Evolutionary conservation across 768 basidiomycete species (phyloP), one percentile per base, ranked within the genome.

Genomic region (Lactarius quietus): DNA sequence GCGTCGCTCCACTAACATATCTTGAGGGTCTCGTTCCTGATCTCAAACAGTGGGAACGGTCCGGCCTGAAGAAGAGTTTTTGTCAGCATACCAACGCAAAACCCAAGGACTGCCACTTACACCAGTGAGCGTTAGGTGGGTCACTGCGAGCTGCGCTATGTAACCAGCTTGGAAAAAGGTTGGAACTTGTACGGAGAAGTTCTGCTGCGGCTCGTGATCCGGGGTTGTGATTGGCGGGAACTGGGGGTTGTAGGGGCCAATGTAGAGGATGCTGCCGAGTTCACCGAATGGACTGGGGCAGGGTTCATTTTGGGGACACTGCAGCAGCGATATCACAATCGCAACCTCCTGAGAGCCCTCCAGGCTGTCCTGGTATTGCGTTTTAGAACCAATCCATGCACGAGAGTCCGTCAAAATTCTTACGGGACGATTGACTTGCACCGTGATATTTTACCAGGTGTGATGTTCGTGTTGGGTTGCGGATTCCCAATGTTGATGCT

Each of bases 371-470:
- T 76, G 59, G 17, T 9, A n/a, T 31, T n/a, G 33, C 5, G 41
- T 23, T 26, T 9, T 41, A 26, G 14, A 14, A 48, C 52, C 20
- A 10, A 51, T 29, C 14, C 29, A 48, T 33, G 26, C 53, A 15
- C 26, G 6, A 35, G 20, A 55, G 23, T 45, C 43, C 1, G 45
- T 31, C 3, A 0, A 6, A 20, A 14, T 53, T 57, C 33, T 38
- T 65, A 78, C 77, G 1, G 78, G 78, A 15, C 72, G 68, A 58
- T 74, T 70, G 41, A 79, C 71, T 45, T 78, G 71, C 38, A 78
- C 77, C 14, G 72, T 76, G 57, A 79, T 62, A 35, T 69, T 70
- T 63, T 53, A 1, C 76, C 76, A 15, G 74, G 62, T 3, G 54
- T 64, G 43, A 79, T 65, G 1, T 62, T 67, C 8, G 66, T 52